Conservation (phyloP, 148 eudicot genomes). For the Simmondsia chinensis region DNA sequence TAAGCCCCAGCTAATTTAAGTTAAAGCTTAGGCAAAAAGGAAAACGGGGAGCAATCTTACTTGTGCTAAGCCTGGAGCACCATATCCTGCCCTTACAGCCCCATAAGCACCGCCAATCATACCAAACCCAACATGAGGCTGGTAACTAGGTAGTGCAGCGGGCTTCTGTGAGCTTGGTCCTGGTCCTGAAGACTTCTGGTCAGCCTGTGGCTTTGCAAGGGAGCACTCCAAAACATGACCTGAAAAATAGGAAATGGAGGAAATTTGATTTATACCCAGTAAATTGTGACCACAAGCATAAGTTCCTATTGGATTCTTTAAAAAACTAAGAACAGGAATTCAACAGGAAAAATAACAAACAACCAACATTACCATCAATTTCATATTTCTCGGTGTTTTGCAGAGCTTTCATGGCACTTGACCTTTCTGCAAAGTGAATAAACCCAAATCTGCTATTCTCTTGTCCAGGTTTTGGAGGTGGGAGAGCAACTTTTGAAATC, state of each 20-base stretch:
- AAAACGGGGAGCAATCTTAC: constrained; percentile 22
- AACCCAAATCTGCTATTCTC: constrained; percentile 93
- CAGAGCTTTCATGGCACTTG: constrained; percentile 73
- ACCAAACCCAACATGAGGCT: constrained; percentile 68
- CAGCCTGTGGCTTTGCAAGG: constrained; percentile 92
- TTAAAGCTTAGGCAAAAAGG: background rate
- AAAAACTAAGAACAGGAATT: too few relatives aligned
- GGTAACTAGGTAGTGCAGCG: constrained; percentile 57
- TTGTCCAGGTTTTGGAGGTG: constrained; percentile 90
- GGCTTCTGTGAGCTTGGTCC: constrained; percentile 49
- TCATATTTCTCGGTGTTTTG: constrained; percentile 79
- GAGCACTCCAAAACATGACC: constrained; percentile 85
- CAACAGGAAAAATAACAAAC: background rate
- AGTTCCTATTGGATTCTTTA: too few relatives aligned
- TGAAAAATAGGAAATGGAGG: too few relatives aligned
- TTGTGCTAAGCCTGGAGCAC: constrained; percentile 54
- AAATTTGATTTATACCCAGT: too few relatives aligned
- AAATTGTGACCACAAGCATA: background rate
- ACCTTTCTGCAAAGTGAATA: constrained; percentile 81
- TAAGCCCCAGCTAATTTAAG: background rate
- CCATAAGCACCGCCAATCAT: constrained; percentile 64
- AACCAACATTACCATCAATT: constrained; percentile 52
- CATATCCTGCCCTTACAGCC: constrained; percentile 64
- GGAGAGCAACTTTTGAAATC: constrained; percentile 71
- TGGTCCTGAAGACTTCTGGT: constrained; percentile 61